These are phyloP conservation scores for Trichoderma endophyticum DNA, from an alignment of 2,329 filamentous ascomycete species.

Conservation along the genomic window DNA sequence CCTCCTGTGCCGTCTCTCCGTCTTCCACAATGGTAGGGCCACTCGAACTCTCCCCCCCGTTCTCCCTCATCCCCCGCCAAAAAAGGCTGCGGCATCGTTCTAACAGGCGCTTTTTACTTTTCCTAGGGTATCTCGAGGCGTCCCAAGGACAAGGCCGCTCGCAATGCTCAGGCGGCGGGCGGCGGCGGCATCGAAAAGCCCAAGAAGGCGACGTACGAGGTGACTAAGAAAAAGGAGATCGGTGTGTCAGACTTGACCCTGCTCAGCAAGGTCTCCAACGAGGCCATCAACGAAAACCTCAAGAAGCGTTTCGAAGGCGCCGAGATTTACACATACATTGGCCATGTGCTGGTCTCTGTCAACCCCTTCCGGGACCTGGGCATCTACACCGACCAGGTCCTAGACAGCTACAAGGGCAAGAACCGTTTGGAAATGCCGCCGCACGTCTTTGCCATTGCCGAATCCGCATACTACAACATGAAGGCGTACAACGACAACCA, in stretches of 20 bases:
- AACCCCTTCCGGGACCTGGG: slow-evolving; percentile 97
- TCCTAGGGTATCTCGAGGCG: slow-evolving; percentile 40
- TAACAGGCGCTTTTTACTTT: slow-evolving; percentile 19
- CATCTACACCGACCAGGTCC: slow-evolving; percentile 93
- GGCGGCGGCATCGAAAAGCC: slow-evolving; percentile 58
- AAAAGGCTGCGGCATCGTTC: neutral
- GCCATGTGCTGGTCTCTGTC: slow-evolving; percentile 97
- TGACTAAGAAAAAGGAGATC: slow-evolving; percentile 98
- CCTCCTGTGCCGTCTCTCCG: slow-evolving; percentile 21
- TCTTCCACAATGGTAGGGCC: slow-evolving; percentile 34
- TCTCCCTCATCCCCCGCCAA: slow-evolving; percentile 3
- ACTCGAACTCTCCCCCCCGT: slow-evolving; percentile 13
- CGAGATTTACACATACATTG: slow-evolving; percentile 99
- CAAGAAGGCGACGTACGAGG: slow-evolving; percentile 94
- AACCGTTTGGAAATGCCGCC: slow-evolving; percentile 93
- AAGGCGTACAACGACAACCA: slow-evolving; percentile 99
- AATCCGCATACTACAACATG: slow-evolving; percentile 98
- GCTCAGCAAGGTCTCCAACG: slow-evolving; percentile 97
- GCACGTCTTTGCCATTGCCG: slow-evolving; percentile 96
- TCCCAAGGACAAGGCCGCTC: slow-evolving; percentile 40
- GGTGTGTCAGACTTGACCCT: slow-evolving; percentile 96
- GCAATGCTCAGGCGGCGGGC: slow-evolving; percentile 39
- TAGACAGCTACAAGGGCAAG: slow-evolving; percentile 93
- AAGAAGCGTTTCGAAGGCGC: slow-evolving; percentile 97
- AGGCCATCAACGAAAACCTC: slow-evolving; percentile 98